These are phyloP conservation scores for Melampsora americana DNA, from an alignment of 1,284 basidiomycete species.

Conservation along the genomic window DNA sequence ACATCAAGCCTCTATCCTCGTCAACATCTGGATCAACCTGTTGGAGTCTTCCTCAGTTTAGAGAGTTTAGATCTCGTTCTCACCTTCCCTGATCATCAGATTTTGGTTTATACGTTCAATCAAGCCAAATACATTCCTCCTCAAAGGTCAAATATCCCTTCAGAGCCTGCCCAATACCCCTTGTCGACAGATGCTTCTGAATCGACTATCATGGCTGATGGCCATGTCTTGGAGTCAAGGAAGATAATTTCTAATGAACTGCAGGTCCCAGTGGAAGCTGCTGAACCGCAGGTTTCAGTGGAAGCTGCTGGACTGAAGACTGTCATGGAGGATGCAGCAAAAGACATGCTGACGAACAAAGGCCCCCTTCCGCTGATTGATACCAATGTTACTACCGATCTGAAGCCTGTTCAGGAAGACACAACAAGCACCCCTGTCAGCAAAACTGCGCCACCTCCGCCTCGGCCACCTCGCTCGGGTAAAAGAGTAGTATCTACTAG, in stretches of 20 bases:
- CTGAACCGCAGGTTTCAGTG: neutral
- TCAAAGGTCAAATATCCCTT: neutral
- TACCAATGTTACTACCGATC: neutral
- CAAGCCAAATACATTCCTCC: conserved; percentile 3
- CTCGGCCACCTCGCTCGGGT: neutral
- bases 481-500: neutral
- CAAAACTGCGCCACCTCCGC: neutral
- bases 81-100: conserved; percentile 13
- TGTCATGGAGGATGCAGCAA: neutral
- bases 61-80: conserved; percentile 40
- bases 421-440: neutral
- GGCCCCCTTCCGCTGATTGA: neutral
- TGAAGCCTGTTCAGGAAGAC: neutral
- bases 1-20: too few relatives aligned
- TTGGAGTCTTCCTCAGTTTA: conserved; percentile 17
- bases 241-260: too few relatives aligned
- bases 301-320: neutral
- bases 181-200: neutral
- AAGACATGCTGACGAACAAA: neutral
- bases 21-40: conserved; percentile 6
- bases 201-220: too few relatives aligned
- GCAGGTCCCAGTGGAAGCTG: too few relatives aligned
- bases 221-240: too few relatives aligned
- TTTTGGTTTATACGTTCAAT: conserved; percentile 23
- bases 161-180: neutral